Evolutionary conservation across 176 grass and related monocot genomes (phyloP).

Genomic region (Bromus sterilis): DNA sequence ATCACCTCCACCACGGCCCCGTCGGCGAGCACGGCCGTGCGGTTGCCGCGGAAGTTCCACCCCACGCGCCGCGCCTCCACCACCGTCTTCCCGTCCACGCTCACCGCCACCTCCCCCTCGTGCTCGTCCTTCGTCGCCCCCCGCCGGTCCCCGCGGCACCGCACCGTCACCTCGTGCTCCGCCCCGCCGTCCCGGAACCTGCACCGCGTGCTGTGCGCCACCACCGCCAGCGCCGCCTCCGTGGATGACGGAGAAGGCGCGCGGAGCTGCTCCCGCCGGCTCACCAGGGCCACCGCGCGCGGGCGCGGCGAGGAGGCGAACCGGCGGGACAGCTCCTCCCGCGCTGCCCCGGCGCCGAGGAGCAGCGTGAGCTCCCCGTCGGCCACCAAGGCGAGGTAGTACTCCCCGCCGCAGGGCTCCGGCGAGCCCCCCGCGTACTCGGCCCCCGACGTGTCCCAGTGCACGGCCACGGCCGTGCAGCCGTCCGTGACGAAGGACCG

Average conservation of each 20-base stretch:
- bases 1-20: conserved; percentile 75
- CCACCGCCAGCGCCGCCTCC: not conserved
- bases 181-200: conserved; percentile 51
- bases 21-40: conserved; percentile 50
- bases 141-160: conserved; percentile 54
- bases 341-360: conserved; percentile 37
- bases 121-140: conserved; percentile 33
- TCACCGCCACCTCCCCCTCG: conserved; percentile 58
- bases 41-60: conserved; percentile 90
- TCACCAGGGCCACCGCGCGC: not conserved
- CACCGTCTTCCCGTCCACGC: conserved; percentile 57
- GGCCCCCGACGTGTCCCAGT: conserved; percentile 64
- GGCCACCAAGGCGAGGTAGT: conserved; percentile 51
- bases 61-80: conserved; percentile 52
- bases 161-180: conserved; percentile 73
- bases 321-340: conserved; percentile 26
- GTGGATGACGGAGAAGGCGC: not conserved
- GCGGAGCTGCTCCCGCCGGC: conserved; percentile 64
- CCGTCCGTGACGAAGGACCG: conserved; percentile 47
- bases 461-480: conserved; percentile 34
- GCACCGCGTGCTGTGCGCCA: conserved; percentile 52
- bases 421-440: conserved; percentile 24
- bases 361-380: conserved; percentile 54
- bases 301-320: conserved; percentile 22
- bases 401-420: conserved; percentile 56